Conservation (phyloP, 106 monocot species). For the Narthecium ossifragum region DNA sequence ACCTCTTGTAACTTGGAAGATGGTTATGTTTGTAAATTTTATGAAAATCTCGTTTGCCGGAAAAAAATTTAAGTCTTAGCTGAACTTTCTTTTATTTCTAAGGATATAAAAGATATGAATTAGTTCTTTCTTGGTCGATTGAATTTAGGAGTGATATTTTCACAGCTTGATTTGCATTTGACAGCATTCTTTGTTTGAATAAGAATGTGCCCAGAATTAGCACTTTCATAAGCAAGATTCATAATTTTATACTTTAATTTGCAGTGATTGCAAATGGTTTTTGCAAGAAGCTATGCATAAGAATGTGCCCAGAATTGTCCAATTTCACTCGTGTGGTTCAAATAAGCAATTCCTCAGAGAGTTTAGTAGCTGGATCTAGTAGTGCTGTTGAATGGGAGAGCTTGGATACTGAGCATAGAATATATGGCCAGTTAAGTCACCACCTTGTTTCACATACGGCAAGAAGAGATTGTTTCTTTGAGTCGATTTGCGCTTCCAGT, state of each 20-base stretch:
- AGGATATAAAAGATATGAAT: too few relatives aligned
- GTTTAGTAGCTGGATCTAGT: conserved; percentile 25
- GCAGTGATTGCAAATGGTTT: conserved; percentile 73
- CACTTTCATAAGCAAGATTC: too few relatives aligned
- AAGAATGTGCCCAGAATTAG: too few relatives aligned
- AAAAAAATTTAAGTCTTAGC: too few relatives aligned
- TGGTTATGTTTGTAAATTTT: too few relatives aligned
- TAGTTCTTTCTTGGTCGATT: too few relatives aligned
- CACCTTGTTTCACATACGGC: conserved; percentile 18
- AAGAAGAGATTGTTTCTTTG: conserved; percentile 27
- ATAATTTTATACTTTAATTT: conserved; percentile 3
- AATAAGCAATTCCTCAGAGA: not conserved
- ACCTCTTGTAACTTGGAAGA: too few relatives aligned
- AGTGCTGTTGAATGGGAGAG: conserved; percentile 35
- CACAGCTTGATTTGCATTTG: not conserved
- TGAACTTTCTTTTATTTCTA: too few relatives aligned
- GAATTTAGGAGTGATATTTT: not conserved
- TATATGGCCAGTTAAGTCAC: conserved; percentile 38
- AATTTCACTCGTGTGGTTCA: not conserved
- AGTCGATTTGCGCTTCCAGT: conserved; percentile 66
- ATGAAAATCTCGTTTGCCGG: too few relatives aligned
- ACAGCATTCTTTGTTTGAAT: not conserved
- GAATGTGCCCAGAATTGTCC: conserved; percentile 27
- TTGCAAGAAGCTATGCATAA: conserved; percentile 49
- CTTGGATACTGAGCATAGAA: conserved; percentile 44